Evolutionary conservation across 257 asterid species (phyloP), one percentile per base, ranked within the genome.

Genomic region (Przewalskia tangutica): DNA sequence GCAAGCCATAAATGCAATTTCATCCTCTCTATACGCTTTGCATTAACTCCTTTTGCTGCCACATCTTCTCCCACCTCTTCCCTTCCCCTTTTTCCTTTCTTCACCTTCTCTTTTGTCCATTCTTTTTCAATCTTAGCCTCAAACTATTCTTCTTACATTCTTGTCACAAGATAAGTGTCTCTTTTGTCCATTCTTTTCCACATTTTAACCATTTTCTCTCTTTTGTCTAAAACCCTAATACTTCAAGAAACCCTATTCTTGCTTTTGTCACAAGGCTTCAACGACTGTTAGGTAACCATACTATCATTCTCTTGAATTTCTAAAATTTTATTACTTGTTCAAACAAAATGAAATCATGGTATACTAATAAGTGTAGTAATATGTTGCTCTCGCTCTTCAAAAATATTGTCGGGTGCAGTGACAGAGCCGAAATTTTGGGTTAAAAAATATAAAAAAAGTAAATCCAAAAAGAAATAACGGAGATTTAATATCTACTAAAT

Each of bases 111-210:
- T 36, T 9, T 27, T 27, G 32, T 27, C 32, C 75, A 20, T 4
- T 17, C 79, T 82, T 66, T 54, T 36, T 38, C 32, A 36, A 36
- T 20, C 55, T 18, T 56, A 20, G 77, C n/a, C 66, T 32, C 80
- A 27, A 27, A 13, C 18, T 60, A 70, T 82, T 42, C 80, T 58
- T 81, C 81, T 84, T 84, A 60, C 79, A 82, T 85, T 85, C 88
- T 46, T 80, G 65, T 85, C 88, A 82, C 88, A 82, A 82, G 85
- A 78, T 68, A 82, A 11, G 77, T 73, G 23, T n/a, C n/a, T n/a
- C n/a, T n/a, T n/a, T n/a, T n/a, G n/a, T n/a, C n/a, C n/a, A n/a
- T n/a, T n/a, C n/a, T n/a, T n/a, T n/a, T n/a, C n/a, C n/a, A n/a
- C n/a, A n/a, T n/a, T n/a, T 83, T 81, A 16, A 7, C 70, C 13